phyloP scores from a whole-genome alignment of 495 filamentous ascomycete genomes.

The Cryomyces minteri region DNA sequence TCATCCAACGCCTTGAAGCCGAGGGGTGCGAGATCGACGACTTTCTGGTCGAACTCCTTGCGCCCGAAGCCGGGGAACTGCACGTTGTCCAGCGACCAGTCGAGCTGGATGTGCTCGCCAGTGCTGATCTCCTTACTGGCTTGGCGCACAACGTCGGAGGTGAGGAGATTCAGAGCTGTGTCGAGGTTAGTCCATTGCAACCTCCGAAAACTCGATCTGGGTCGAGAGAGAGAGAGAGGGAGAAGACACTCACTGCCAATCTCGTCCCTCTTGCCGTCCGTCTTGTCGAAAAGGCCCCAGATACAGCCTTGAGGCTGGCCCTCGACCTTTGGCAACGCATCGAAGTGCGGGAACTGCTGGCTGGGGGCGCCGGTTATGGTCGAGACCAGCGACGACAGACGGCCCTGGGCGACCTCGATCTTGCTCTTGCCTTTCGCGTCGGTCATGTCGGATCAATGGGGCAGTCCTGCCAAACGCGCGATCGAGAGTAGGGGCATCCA shows the following conservation, averaged over 20 bases:
- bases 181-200: not conserved
- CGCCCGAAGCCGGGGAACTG: slow-evolving; percentile 1
- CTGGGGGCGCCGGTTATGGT: slow-evolving; percentile 1
- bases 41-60: slow-evolving; percentile 1
- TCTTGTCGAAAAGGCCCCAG: slow-evolving; percentile 1
- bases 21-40: slow-evolving; percentile 1
- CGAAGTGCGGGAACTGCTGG: not conserved
- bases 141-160: slow-evolving; percentile 9
- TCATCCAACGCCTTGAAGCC: slow-evolving; percentile 3
- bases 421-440: too few relatives aligned
- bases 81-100: slow-evolving; percentile 1
- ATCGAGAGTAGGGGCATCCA: too few relatives aligned
- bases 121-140: slow-evolving; percentile 10
- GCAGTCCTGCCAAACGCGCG: too few relatives aligned
- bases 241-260: slow-evolving; percentile 1
- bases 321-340: not conserved
- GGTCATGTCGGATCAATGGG: too few relatives aligned
- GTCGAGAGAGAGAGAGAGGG: not conserved
- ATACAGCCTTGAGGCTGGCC: slow-evolving; percentile 1
- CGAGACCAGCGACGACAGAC: slow-evolving; percentile 1
- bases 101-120: slow-evolving; percentile 3
- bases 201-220: not conserved
- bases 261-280: slow-evolving; percentile 1
- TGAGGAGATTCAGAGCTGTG: slow-evolving; percentile 10
- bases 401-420: slow-evolving; percentile 1